A percentile compares a stretch with the other conserved stretches of the same genome.
phyloP scores from a whole-genome alignment of 83 land plant species.

The Thuja plicata region DNA sequence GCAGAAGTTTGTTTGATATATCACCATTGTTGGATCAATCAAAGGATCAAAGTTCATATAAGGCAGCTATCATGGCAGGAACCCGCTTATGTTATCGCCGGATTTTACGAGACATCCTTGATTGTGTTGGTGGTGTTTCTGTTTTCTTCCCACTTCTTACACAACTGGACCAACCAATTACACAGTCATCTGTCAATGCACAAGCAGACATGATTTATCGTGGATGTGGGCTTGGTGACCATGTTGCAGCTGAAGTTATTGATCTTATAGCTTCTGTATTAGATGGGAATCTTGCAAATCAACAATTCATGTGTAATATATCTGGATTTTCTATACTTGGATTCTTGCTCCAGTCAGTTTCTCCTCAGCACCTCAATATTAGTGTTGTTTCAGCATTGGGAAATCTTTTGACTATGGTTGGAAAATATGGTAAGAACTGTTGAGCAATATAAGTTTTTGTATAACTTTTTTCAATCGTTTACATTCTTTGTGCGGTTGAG shows the following conservation, averaged over 20 bases:
- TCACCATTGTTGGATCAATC: constrained; percentile 53
- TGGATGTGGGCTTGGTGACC: constrained; percentile 37
- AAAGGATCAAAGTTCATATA: constrained; percentile 48
- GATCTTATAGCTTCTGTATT: constrained; percentile 78
- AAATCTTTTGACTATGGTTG: constrained; percentile 59
- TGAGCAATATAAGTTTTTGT: background rate
- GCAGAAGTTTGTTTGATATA: constrained; percentile 71
- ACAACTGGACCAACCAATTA: constrained; percentile 50
- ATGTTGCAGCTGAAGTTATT: constrained; percentile 77
- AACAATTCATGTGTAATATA: constrained; percentile 78
- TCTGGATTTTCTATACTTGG: constrained; percentile 86
- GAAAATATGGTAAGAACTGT: constrained; percentile 54
- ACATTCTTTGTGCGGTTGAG: background rate
- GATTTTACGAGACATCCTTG: constrained; percentile 75
- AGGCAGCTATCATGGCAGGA: constrained; percentile 72
- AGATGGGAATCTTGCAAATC: constrained; percentile 80
- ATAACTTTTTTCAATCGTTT: background rate
- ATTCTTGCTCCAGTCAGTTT: constrained; percentile 82
- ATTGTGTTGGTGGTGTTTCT: constrained; percentile 95
- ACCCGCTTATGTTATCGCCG: constrained; percentile 87
- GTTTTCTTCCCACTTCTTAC: constrained; percentile 92
- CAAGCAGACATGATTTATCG: constrained; percentile 15
- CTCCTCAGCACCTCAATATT: constrained; percentile 70
- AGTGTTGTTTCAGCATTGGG: constrained; percentile 74
- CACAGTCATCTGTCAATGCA: constrained; percentile 17